phyloP scores from a whole-genome alignment of 2,329 filamentous ascomycete species.

The Colletotrichum tanaceti region DNA sequence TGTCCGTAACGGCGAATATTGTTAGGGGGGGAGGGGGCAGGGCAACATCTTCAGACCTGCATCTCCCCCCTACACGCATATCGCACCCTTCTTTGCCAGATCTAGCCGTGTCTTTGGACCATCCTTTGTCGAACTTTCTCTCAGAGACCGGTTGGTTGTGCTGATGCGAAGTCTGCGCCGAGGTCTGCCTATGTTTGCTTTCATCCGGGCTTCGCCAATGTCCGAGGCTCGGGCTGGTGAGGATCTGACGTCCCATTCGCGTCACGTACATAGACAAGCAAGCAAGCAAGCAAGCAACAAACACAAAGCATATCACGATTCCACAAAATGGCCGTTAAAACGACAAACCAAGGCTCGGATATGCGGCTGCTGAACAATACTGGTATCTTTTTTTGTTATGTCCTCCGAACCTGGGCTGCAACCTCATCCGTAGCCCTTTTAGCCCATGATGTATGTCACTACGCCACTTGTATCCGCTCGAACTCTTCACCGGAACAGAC shows the following conservation, averaged over 20 bases:
- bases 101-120: background rate
- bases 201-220: background rate
- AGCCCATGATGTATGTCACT: conserved; percentile 15
- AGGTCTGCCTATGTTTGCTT: background rate
- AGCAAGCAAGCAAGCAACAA: background rate
- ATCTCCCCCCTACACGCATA: background rate
- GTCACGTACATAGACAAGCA: too few relatives aligned
- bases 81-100: background rate
- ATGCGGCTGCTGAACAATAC: background rate
- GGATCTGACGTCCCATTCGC: background rate
- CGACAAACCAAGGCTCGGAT: background rate
- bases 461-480: conserved; percentile 3
- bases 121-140: background rate
- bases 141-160: background rate
- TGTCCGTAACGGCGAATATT: background rate
- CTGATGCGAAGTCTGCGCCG: background rate
- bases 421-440: background rate
- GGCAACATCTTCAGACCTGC: background rate
- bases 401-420: background rate
- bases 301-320: background rate
- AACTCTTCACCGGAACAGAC: background rate
- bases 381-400: conserved; percentile 33
- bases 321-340: background rate
- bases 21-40: background rate
- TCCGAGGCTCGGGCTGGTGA: too few relatives aligned